Evolutionary conservation across 78 protist species (phyloP), one percentile per base, ranked within the genome.

Genomic region (Bodo saltans): DNA sequence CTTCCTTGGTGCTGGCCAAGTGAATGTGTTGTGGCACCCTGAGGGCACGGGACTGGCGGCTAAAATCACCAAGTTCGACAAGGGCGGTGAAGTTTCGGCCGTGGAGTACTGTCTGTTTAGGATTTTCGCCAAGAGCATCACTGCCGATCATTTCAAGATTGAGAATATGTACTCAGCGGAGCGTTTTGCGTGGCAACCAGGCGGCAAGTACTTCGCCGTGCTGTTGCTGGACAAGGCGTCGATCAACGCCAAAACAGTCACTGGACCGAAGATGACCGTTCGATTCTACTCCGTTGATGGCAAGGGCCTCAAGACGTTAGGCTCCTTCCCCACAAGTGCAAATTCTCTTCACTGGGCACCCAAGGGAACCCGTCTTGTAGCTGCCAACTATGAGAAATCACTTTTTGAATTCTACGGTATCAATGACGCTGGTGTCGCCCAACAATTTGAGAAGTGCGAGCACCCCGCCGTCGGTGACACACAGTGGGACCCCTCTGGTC

Each of bases 401-500:
- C 68, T 78, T 83, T 30, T 39, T 47, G 93, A 92, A 74, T 94
- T 92, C 91, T 89, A 74, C 87, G 89, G 90, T 81, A 80, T 78
- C n/a, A 68, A 83, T 67, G 87, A 81, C 42, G 39, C 68, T 85
- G 92, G 82, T 67, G 47, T 81, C 37, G n/a, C n/a, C n/a, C n/a
- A n/a, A n/a, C n/a, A n/a, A n/a, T n/a, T n/a, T n/a, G n/a, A 87
- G 80, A 53, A 68, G 86, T 30, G 87, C 71, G 95, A 92, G 86
- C 98, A 95, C 90, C 78, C 89, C 68, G 84, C 83, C 90, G 73
- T 83, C 53, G 84, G 96, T 28, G 86, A 85, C 75, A 76, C 88
- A 71, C 90, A 88, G 83, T 96, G 98, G 98, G 95, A 94, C 79
- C 97, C 98, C 67, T 88, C 95, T 30, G 98, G 98, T 67, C 85